A percentile compares a stretch with the other conserved stretches of the same genome.
Evolutionary conservation across 345 rosid genomes (phyloP).

Genomic region (Jatropha curcas): DNA sequence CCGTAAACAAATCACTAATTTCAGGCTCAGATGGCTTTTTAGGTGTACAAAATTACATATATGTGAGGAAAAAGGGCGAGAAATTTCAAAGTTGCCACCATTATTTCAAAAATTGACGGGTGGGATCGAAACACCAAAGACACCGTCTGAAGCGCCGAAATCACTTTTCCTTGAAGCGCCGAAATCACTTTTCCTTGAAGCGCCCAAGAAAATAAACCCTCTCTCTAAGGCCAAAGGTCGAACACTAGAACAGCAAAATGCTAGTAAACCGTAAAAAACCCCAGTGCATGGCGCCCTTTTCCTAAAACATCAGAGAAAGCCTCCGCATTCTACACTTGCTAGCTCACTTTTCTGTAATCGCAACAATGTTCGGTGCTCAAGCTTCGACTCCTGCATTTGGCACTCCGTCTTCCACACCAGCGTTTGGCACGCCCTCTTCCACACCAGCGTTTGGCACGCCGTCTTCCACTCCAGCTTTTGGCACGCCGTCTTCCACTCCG

Average conservation of each 20-base stretch:
- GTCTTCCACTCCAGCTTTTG: slow-evolving; percentile 40
- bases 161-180: too few species aligned
- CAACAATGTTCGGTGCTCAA: slow-evolving; percentile 45
- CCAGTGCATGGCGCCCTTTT: slow-evolving; percentile 16
- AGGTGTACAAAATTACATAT: too few species aligned
- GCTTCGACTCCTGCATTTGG: slow-evolving; percentile 58
- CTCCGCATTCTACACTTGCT: neutral
- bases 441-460: slow-evolving; percentile 59
- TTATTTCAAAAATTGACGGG: too few species aligned
- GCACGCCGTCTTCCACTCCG: slow-evolving; percentile 48
- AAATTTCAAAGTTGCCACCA: too few species aligned
- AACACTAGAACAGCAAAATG: slow-evolving; percentile 10
- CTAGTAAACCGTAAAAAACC: neutral
- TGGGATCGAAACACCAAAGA: too few species aligned
- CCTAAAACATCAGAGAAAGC: neutral
- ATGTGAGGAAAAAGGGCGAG: too few species aligned
- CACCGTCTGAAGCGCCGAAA: too few species aligned
- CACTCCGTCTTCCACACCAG: slow-evolving; percentile 36
- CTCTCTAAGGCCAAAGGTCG: slow-evolving; percentile 17
- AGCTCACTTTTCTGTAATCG: neutral
- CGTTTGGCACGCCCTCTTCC: slow-evolving; percentile 52
- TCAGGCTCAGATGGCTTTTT: too few species aligned
- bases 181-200: too few species aligned
- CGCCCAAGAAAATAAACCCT: too few species aligned
- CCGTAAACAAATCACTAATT: too few species aligned